Percentiles rank a stretch among this genome's conserved stretches.
Conservation (phyloP, 1,139 yeast species). For the Magnusiomyces tetraspermus region DNA sequence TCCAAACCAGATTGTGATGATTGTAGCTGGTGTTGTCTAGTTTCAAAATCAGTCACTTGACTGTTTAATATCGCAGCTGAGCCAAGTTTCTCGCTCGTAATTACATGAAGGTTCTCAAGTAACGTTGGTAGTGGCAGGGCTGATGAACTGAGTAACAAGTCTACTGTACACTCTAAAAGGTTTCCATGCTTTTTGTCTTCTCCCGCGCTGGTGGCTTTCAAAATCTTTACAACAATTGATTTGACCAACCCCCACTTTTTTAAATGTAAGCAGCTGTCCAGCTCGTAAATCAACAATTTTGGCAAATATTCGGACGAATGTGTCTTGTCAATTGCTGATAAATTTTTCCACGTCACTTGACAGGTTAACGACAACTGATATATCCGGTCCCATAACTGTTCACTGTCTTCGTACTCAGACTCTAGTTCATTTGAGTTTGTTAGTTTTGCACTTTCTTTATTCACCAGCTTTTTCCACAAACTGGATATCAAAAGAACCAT, state of each 20-base stretch:
- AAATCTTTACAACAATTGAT: neutral
- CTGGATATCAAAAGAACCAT: neutral
- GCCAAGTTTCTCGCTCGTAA: slow-evolving; percentile 10
- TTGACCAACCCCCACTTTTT: slow-evolving; percentile 10
- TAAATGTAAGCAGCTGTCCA: slow-evolving; percentile 13
- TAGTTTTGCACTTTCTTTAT: neutral
- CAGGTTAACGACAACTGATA: neutral
- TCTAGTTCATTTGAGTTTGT: neutral
- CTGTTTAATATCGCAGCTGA: slow-evolving; percentile 2
- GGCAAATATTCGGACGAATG: slow-evolving; percentile 6
- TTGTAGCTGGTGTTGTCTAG: neutral
- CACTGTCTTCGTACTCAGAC: neutral
- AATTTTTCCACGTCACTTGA: neutral
- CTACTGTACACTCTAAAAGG: slow-evolving; percentile 10
- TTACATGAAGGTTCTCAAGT: slow-evolving; percentile 10
- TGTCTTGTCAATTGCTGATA: neutral
- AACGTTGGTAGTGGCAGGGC: slow-evolving; percentile 8
- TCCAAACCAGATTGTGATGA: neutral
- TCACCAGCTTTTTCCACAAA: neutral
- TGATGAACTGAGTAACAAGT: slow-evolving; percentile 11
- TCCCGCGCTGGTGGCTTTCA: neutral
- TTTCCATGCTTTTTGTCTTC: neutral
- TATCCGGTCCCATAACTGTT: neutral
- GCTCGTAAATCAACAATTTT: slow-evolving; percentile 11
- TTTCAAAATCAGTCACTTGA: neutral